Base-by-base conservation (phyloP, 1,284 basidiomycete species). In the Neolentinus lepideus region DNA sequence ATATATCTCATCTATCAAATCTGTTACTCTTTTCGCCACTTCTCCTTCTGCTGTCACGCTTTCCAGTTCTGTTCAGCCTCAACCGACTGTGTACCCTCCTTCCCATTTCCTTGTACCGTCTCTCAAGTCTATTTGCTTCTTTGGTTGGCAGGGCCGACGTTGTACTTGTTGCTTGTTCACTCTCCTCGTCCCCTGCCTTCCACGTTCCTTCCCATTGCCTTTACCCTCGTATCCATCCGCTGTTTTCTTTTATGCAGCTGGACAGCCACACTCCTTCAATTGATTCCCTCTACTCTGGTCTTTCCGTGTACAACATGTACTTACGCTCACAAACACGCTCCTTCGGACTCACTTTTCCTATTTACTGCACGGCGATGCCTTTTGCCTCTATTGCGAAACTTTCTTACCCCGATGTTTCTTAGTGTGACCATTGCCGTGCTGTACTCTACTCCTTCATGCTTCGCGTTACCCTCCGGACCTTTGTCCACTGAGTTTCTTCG, bases 241-340 rank as follows among this genome's bases (percentile, higher is more conserved):
- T 50, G 24, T 22, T 4, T 50, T 22, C 4, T 29, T 16, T 25
- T 10, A 3, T 26, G 38, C 38, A 43, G 38, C 38, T 43, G 38
- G 38, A 43, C 19, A 6, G 6, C 38, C 19, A 16, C 38, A 21
- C 35, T 54, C 33, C n/a, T 35, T 46, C 27, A 38, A 14, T 11
- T 16, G 36, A 35, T 47, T 19, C 53, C 43, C 51, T 36, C 47
- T 51, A 3, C 52, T 58, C 35, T 26, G 36, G 31, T 47, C 43
- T 38, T 56, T 45, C 33, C 46, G 45, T 46, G 35, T 46, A 31
- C 38, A 35, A 11, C 27, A 33, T n/a, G 38, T 27, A 14, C 48
- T 25, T 36, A 54, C 56, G 33, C 38, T 45, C 56, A 38, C 58
- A 55, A 57, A 43, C 57, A 58, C 57, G 56, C 50, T 58, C 57